These are phyloP conservation scores for Aspergillus brasiliensis DNA, from an alignment of 2,329 filamentous ascomycete genomes.

Conservation along the genomic window DNA sequence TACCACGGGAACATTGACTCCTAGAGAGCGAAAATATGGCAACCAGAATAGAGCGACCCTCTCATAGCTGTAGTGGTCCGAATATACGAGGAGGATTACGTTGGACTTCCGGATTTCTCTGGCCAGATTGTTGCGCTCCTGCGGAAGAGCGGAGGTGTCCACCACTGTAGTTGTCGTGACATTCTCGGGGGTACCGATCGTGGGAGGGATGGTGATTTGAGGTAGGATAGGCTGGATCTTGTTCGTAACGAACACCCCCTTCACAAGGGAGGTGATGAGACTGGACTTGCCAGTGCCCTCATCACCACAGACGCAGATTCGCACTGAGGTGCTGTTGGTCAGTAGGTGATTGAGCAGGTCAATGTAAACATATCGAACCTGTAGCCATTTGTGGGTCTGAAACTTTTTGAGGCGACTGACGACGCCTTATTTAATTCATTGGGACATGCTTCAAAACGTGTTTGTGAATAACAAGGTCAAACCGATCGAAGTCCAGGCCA, in stretches of 20 bases:
- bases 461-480: neutral
- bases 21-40: constrained; percentile 93
- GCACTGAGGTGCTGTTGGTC: constrained; percentile 56
- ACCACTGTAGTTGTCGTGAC: constrained; percentile 91
- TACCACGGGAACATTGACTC: constrained; percentile 98
- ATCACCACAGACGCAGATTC: constrained; percentile 95
- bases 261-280: constrained; percentile 91
- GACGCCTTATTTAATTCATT: constrained; percentile 19
- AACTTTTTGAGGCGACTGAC: constrained; percentile 3
- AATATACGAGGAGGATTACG: constrained; percentile 94
- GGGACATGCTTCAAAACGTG: neutral
- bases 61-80: constrained; percentile 99
- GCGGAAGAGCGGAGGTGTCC: constrained; percentile 92
- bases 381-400: constrained; percentile 25
- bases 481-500: neutral
- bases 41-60: constrained; percentile 97
- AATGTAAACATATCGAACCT: constrained; percentile 19
- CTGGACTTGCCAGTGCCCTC: constrained; percentile 94
- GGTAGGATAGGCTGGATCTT: constrained; percentile 95
- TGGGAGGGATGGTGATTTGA: constrained; percentile 91
- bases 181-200: constrained; percentile 90
- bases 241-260: constrained; percentile 92
- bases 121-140: constrained; percentile 84
- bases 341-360: neutral
- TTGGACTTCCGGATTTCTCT: constrained; percentile 97